Evolutionary conservation across 441 rosid genomes (phyloP), one percentile per base, ranked within the genome.

Genomic region (Croton laevigatus): DNA sequence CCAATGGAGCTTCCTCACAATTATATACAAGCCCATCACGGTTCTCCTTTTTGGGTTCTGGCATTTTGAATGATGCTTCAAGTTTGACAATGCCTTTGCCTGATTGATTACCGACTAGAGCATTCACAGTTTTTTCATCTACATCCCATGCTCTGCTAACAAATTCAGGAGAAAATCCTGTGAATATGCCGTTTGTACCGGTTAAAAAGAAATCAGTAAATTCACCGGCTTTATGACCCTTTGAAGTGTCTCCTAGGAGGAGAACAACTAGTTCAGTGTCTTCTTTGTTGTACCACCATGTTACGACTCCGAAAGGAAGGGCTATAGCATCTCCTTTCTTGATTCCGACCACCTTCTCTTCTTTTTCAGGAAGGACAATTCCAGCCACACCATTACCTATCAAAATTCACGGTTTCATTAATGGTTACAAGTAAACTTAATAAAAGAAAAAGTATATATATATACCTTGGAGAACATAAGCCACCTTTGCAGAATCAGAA

Each of bases 271-370:
- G 76, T 8, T 84, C 87, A 0, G 89, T 70, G 70, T 87, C 95
- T n/a, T 82, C 87, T 8, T 81, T 82, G 80, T 86, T 93, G 62
- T 82, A 90, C 90, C 91, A 93, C 98, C 98, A 93, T 23, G 94
- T 86, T 3, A 88, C 88, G 14, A 86, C 92, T 27, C 97, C 98
- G 32, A 94, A 94, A 3, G 98, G 96, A 59, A 94, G 85, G 68
- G 97, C 98, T 71, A 91, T 86, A 0, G 96, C 87, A 69, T 91
- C 98, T 0, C 97, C 97, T 77, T 79, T 79, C 84, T 78, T 89
- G 57, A 88, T 87, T 6, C 84, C 81, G 1, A 93, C 69, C 51
- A 88, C 92, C 74, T 87, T 94, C 82, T 94, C 97, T 40, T 87
- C 92, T 37, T 80, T 52, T 81, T 88, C 98, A n/a, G 97, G 97